Conservation (phyloP, 2,329 filamentous ascomycete genomes). For the Cephalotrichum gorgonifer region DNA sequence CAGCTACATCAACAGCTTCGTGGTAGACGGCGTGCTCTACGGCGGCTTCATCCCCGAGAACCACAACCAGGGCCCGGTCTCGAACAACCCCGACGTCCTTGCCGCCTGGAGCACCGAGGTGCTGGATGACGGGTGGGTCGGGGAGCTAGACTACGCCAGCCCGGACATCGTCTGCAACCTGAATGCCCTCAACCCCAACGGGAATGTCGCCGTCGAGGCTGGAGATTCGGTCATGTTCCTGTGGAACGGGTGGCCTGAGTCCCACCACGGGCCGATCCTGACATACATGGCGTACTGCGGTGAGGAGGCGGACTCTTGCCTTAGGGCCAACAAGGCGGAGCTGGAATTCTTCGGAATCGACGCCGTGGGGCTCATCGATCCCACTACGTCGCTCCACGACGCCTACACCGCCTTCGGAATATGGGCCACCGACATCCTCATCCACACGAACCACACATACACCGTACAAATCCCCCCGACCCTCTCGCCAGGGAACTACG, state of each 20-base stretch:
- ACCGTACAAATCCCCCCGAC: conserved; percentile 33
- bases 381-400: conserved; percentile 39
- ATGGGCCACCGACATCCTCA: conserved; percentile 35
- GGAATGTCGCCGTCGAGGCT: conserved; percentile 33
- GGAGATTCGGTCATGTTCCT: conserved; percentile 36
- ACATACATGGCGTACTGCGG: conserved; percentile 39
- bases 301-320: conserved; percentile 33
- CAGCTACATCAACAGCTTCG: conserved; percentile 31
- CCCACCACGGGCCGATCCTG: conserved; percentile 41
- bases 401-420: conserved; percentile 18
- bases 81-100: conserved; percentile 3
- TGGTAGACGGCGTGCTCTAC: conserved; percentile 10
- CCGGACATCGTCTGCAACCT: conserved; percentile 34
- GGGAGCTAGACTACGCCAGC: not conserved
- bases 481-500: conserved; percentile 40
- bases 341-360: conserved; percentile 52
- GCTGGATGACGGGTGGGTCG: conserved; percentile 1
- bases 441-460: conserved; percentile 37
- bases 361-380: conserved; percentile 37
- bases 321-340: conserved; percentile 34
- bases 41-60: conserved; percentile 9
- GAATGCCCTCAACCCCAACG: conserved; percentile 25
- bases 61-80: conserved; percentile 6
- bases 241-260: conserved; percentile 44
- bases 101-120: conserved; percentile 1